phyloP scores from a whole-genome alignment of 306 rosid genomes.

The Castanea mollissima region DNA sequence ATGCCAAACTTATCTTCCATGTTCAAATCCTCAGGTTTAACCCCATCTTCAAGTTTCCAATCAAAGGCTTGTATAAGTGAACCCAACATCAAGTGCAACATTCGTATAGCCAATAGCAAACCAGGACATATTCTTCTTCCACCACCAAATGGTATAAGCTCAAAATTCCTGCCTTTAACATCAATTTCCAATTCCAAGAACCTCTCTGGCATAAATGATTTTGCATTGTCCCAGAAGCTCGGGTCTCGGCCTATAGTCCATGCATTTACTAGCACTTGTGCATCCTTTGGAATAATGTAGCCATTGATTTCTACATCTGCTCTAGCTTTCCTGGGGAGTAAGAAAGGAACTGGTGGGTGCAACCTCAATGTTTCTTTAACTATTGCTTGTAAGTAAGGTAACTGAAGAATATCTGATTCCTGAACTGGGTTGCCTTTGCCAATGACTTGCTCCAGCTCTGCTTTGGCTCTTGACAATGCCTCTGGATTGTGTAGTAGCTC shows the following conservation, averaged over 20 bases:
- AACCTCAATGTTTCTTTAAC: conserved; percentile 28
- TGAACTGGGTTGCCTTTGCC: conserved; percentile 22
- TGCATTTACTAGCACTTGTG: conserved; percentile 21
- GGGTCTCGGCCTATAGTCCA: conserved; percentile 22
- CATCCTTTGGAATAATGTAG: conserved; percentile 14
- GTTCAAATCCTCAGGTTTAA: conserved; percentile 33
- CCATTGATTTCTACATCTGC: conserved; percentile 13
- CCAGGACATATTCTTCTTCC: conserved; percentile 54
- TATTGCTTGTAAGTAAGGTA: conserved; percentile 36
- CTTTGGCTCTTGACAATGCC: conserved; percentile 18
- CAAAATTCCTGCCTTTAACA: conserved; percentile 43
- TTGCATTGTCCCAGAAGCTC: no score
- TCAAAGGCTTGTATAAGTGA: conserved; percentile 47
- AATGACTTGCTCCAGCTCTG: conserved; percentile 13
- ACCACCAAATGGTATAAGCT: conserved; percentile 52
- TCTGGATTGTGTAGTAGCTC: conserved; percentile 26
- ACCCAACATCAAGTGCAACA: conserved; percentile 50
- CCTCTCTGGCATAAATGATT: conserved; percentile 49
- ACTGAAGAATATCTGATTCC: conserved; percentile 16
- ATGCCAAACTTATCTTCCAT: conserved; percentile 54
- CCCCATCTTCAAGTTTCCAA: conserved; percentile 51
- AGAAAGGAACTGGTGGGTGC: conserved; percentile 13
- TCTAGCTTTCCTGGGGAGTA: conserved; percentile 22
- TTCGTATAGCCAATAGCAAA: conserved; percentile 40
- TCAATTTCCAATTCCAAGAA: conserved; percentile 45